Evolutionary conservation across 352 stramenopile species (phyloP), one percentile per base, ranked within the genome.

Genomic region (Thraustochytrium striatum): DNA sequence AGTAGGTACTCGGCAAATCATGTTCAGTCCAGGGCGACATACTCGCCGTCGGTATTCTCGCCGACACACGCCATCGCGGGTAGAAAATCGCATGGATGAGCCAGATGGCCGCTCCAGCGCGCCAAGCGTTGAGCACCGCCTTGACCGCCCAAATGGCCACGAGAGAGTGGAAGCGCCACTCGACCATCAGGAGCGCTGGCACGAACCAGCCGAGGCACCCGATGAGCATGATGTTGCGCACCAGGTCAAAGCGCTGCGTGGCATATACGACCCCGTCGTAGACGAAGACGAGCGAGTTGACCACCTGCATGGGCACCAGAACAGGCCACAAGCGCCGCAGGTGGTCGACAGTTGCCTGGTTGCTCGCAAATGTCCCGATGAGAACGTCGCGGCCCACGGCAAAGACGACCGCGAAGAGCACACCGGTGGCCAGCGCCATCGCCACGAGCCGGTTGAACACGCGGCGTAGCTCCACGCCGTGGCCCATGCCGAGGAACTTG

Each of bases 211-310:
- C 39, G 13, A 78, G 35, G 11, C 30, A 33, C 16, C 61, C 72
- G 25, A 44, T 21, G 8, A 81, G 39, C 59, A 79, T 79, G 25
- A 81, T 69, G 68, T 81, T 81, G 28, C 72, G 72, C 50, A 81
- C 72, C 8, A 52, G 30, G 55, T 59, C 25, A 65, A 81, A 81
- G n/a, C 36, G 36, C n/a, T 81, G 72, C 32, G 72, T 79, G 21
- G 72, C 72, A 69, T 81, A 81, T 21, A 81, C 81, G 2, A 81
- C 41, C 7, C 72, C 72, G 33, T 81, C 72, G 38, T 79, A 79
- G n/a, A 81, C 38, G 39, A 81, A 81, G 19, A 81, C 72, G 25
- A 61, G 13, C 13, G 59, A 21, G 38, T 81, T 81, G 38, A 72
- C 44, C 13, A 79, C 21, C 43, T 81, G 72, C 72, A 79, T 81